phyloP scores from a whole-genome alignment of 2,329 filamentous ascomycete genomes.

The Pseudogymnoascus pannorum region DNA sequence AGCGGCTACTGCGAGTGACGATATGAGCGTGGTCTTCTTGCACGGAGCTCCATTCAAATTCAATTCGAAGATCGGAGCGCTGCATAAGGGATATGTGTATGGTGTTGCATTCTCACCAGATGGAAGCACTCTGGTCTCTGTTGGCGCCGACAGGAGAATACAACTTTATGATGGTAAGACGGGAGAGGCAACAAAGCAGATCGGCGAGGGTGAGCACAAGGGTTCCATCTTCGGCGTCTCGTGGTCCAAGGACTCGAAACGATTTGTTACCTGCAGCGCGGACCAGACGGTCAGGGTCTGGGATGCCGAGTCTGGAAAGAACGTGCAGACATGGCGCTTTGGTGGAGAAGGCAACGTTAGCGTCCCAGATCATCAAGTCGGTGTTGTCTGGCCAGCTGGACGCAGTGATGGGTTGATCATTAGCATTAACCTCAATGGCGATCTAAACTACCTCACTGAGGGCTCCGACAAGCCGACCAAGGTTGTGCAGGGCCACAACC shows the following conservation, averaged over 20 bases:
- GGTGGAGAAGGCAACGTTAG: constrained; percentile 65
- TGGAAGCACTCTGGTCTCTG: constrained; percentile 71
- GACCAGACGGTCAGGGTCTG: constrained; percentile 94
- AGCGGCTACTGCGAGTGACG: constrained; percentile 85
- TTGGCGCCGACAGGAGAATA: constrained; percentile 86
- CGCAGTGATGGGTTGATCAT: constrained; percentile 82
- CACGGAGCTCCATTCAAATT: constrained; percentile 96
- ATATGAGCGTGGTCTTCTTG: constrained; percentile 83
- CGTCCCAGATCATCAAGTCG: constrained; percentile 82
- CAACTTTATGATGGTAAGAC: constrained; percentile 97
- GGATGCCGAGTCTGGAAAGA: constrained; percentile 75
- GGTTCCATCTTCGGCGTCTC: constrained; percentile 90
- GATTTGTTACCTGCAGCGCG: constrained; percentile 83
- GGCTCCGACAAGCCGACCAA: constrained; percentile 61
- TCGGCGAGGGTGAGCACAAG: constrained; percentile 79
- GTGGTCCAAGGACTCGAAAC: constrained; percentile 81
- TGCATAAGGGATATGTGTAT: constrained; percentile 85
- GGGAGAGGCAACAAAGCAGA: constrained; percentile 68
- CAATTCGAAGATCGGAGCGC: constrained; percentile 67
- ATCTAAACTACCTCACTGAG: constrained; percentile 80
- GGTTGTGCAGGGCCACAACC: constrained; percentile 81
- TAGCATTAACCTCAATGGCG: constrained; percentile 78
- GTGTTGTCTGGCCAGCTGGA: constrained; percentile 80
- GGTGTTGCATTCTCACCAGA: constrained; percentile 86
- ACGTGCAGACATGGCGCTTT: constrained; percentile 75